phyloP scores from a whole-genome alignment of 108 stramenopile genomes.

The Ochromonas danica region DNA sequence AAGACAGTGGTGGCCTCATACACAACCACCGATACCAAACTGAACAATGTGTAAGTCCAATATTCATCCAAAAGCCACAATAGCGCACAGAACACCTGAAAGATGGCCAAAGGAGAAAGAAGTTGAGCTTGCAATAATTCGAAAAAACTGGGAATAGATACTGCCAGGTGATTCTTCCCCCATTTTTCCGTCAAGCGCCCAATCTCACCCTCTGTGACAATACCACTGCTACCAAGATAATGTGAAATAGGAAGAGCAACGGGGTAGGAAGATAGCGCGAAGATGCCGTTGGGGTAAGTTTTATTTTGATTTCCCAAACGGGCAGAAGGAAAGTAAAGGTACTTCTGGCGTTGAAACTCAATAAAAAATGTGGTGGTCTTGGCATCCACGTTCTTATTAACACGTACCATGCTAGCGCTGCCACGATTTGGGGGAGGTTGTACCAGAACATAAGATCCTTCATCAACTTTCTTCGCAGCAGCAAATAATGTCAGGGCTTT shows the following conservation, averaged over 20 bases:
- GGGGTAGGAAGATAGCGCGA: neutral
- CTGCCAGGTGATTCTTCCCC: slow-evolving; percentile 42
- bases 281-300: slow-evolving; percentile 2
- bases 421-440: slow-evolving; percentile 21
- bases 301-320: neutral
- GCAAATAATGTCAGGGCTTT: neutral
- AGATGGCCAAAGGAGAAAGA: slow-evolving; percentile 39
- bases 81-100: slow-evolving; percentile 52
- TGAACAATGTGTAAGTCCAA: slow-evolving; percentile 86
- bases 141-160: slow-evolving; percentile 90
- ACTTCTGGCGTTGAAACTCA: slow-evolving; percentile 24
- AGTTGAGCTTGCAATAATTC: slow-evolving; percentile 82
- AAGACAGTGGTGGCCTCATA: slow-evolving; percentile 88
- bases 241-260: neutral
- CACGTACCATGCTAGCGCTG: neutral
- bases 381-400: neutral
- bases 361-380: neutral
- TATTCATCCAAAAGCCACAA: slow-evolving; percentile 94
- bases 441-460: neutral
- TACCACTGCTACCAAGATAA: slow-evolving; percentile 10
- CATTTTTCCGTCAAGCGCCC: slow-evolving; percentile 4
- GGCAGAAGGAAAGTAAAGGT: neutral
- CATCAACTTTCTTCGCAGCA: neutral
- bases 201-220: neutral
- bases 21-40: slow-evolving; percentile 81